Base-by-base conservation (phyloP, 163 green algal genomes). In the Scenedesmus sp. region DNA sequence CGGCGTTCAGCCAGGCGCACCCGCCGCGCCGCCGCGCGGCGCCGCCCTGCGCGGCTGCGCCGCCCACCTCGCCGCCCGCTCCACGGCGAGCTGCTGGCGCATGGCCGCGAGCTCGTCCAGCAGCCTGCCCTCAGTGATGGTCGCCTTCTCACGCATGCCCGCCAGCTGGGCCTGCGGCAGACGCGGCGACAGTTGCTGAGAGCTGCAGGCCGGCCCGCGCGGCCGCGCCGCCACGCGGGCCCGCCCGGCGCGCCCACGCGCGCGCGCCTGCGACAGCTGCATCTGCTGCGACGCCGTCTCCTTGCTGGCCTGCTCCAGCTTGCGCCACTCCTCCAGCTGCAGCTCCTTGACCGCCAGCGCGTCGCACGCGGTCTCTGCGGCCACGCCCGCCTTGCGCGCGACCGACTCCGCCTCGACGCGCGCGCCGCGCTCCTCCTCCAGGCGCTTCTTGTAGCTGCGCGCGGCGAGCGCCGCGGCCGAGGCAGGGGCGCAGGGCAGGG, bases 261-360 rank as follows among this genome's bases (percentile, higher is more conserved):
- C 17, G n/a, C 63, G 24, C 66, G 47, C 71, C 71, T 80, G 71
- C 2, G 71, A 72, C 2, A 80, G 56, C 58, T 80, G 71, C 45
- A 80, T 42, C 44, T 80, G 71, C 58, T 80, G 71, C 1, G 58
- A 64, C 29, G 60, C 60, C 17, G 33, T 50, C 22, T 71, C 44
- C 45, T 80, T 80, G 71, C 56, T 60, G 28, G 44, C 58, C 29
- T 67, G 50, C 6, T 64, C 71, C 56, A 80, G 28, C 6, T 34
- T 17, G 7, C 33, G 28, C 71, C 71, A 80, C 22, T 63, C 60
- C 2, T 26, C 33, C 28, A 80, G 44, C 58, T 80, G 71, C 44
- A 72, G 58, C 58, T 80, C 56, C 44, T 80, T 80, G 45, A 39
- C 31, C 36, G 58, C 31, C 58, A 80, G 45, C 13, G 45, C 45